Evolutionary conservation across 192 early-diverging fungal species (phyloP).

Genomic region (Geranomyces michiganensis): DNA sequence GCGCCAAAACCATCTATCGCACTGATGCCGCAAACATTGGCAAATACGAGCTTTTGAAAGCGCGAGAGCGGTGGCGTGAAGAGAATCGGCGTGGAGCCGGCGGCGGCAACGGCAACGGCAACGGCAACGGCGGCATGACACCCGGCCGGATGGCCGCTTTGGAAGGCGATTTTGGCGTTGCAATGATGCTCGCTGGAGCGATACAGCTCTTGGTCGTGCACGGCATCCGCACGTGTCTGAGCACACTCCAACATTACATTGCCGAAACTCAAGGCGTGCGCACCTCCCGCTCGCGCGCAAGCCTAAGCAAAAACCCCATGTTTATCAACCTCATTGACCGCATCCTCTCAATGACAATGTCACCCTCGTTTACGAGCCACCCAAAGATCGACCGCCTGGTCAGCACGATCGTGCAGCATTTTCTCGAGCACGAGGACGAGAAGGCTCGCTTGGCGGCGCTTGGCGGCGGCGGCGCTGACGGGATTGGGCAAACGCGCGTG

Average conservation of each 20-base stretch:
- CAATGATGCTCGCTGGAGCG: slow-evolving; percentile 44
- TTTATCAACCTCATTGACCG: slow-evolving; percentile 11
- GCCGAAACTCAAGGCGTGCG: slow-evolving; percentile 24
- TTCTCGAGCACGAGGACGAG: slow-evolving; percentile 51
- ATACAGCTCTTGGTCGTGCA: slow-evolving; percentile 42
- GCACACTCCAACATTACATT: slow-evolving; percentile 3
- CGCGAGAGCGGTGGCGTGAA: slow-evolving; percentile 36
- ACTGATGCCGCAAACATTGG: slow-evolving; percentile 39
- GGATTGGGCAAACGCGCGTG: slow-evolving; percentile 55
- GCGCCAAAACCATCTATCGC: slow-evolving; percentile 49
- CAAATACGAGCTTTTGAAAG: slow-evolving; percentile 48
- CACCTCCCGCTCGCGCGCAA: slow-evolving; percentile 18
- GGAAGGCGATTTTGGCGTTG: slow-evolving; percentile 61
- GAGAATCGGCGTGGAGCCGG: slow-evolving; percentile 4
- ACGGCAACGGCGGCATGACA: slow-evolving; percentile 22
- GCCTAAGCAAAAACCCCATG: slow-evolving; percentile 7
- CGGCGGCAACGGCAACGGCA: no score
- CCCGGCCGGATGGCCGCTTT: slow-evolving; percentile 28
- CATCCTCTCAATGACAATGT: not conserved
- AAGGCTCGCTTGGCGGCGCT: not conserved
- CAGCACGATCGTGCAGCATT: slow-evolving; percentile 68
- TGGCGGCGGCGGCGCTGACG: slow-evolving; percentile 2
- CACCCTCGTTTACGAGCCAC: slow-evolving; percentile 51
- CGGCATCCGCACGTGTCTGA: slow-evolving; percentile 32
- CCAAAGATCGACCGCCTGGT: slow-evolving; percentile 79